Evolutionary conservation across 2,329 filamentous ascomycete species (phyloP).

Genomic region (Ophiostoma sp.): DNA sequence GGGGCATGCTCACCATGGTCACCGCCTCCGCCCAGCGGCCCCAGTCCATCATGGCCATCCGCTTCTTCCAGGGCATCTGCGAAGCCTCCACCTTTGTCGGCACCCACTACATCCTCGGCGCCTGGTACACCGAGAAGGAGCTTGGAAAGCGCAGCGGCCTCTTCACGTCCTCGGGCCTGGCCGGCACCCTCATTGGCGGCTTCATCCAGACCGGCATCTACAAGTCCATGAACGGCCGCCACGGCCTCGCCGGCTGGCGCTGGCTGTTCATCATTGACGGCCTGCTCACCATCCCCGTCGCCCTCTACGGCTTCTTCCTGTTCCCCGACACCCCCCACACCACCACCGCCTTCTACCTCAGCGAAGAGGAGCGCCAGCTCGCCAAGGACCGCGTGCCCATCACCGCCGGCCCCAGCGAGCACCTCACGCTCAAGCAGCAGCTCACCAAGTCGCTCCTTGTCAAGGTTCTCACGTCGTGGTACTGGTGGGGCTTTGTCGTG

Average conservation of each 20-base stretch:
- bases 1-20: conserved; percentile 59
- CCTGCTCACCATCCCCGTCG: conserved; percentile 52
- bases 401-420: conserved; percentile 37
- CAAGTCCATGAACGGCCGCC: conserved; percentile 41
- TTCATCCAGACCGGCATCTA: conserved; percentile 55
- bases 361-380: conserved; percentile 34
- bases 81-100: conserved; percentile 55
- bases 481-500: conserved; percentile 61
- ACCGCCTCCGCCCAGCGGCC: conserved; percentile 50
- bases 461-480: conserved; percentile 54
- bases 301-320: conserved; percentile 48
- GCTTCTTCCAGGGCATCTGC: conserved; percentile 51
- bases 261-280: conserved; percentile 51
- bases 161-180: conserved; percentile 55
- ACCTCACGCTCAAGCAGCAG: conserved; percentile 22
- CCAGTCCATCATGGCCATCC: conserved; percentile 54
- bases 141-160: conserved; percentile 57
- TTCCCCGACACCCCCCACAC: conserved; percentile 51
- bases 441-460: conserved; percentile 35
- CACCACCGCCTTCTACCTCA: conserved; percentile 47
- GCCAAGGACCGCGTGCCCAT: conserved; percentile 39
- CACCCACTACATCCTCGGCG: conserved; percentile 55
- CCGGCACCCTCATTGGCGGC: conserved; percentile 57
- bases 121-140: conserved; percentile 57
- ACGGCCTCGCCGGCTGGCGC: conserved; percentile 51